phyloP scores from a whole-genome alignment of 371 early-diverging fungal species.

The Coemansia sp. region DNA sequence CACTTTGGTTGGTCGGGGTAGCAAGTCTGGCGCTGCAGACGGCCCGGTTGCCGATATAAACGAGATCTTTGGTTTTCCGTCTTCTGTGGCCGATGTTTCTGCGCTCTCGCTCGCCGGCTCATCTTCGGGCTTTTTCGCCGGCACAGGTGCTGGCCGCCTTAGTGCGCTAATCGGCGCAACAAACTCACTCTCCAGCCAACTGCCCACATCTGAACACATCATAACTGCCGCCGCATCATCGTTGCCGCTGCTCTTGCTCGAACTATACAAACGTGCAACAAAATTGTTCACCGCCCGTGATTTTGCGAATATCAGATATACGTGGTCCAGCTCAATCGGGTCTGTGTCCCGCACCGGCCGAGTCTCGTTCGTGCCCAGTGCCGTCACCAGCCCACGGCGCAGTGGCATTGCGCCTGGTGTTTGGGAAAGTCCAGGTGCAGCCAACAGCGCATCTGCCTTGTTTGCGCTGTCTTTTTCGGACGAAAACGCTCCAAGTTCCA shows the following conservation, averaged over 20 bases:
- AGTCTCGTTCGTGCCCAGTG: slow-evolving; percentile 12
- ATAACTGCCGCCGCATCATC: slow-evolving; percentile 10
- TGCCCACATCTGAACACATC: slow-evolving; percentile 35
- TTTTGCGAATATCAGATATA: slow-evolving; percentile 43
- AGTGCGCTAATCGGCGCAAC: slow-evolving; percentile 35
- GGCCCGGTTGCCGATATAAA: slow-evolving; percentile 36
- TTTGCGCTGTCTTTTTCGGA: slow-evolving; percentile 34
- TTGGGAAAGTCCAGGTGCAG: not conserved
- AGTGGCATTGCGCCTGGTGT: not conserved
- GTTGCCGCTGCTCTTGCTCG: slow-evolving; percentile 5
- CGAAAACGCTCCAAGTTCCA: slow-evolving; percentile 44
- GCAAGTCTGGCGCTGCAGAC: slow-evolving; percentile 18
- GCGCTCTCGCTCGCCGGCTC: not conserved
- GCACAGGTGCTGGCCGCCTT: slow-evolving; percentile 14
- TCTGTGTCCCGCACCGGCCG: slow-evolving; percentile 31
- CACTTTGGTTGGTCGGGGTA: slow-evolving; percentile 27
- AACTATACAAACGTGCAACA: slow-evolving; percentile 33
- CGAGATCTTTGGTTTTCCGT: slow-evolving; percentile 24
- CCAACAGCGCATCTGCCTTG: slow-evolving; percentile 3
- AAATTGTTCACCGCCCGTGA: slow-evolving; percentile 44
- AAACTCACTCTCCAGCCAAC: slow-evolving; percentile 44
- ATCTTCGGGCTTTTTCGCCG: not conserved
- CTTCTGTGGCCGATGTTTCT: not conserved
- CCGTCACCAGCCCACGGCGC: slow-evolving; percentile 9
- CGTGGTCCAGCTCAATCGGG: slow-evolving; percentile 38